Percentiles rank a stretch among this genome's conserved stretches.
Evolutionary conservation across 83 land plant genomes (phyloP).

Genomic region (Thuja plicata): DNA sequence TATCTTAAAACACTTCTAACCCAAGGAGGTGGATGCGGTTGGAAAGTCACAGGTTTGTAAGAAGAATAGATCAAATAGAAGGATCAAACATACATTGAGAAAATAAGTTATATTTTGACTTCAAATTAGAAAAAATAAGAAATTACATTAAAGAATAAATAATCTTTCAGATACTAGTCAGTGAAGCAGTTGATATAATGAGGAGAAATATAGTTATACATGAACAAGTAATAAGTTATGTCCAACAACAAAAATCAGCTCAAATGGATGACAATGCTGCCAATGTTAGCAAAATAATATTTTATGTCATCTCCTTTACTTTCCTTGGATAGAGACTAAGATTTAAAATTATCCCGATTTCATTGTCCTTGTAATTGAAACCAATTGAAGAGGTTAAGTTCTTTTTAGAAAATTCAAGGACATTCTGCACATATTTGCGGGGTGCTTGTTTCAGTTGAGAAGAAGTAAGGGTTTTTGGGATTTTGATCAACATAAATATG

Average conservation of each 20-base stretch:
- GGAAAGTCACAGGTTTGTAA: too few species aligned
- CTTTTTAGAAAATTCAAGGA: background rate
- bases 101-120: too few species aligned
- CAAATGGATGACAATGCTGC: constrained; percentile 32
- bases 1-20: too few species aligned
- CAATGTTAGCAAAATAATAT: background rate
- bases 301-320: background rate
- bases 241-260: constrained; percentile 45
- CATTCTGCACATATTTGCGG: background rate
- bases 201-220: constrained; percentile 89
- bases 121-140: too few species aligned
- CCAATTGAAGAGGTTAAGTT: background rate
- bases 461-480: background rate
- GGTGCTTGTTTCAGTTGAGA: background rate
- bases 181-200: constrained; percentile 89
- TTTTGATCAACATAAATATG: background rate
- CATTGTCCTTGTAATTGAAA: background rate
- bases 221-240: constrained; percentile 65
- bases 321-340: constrained; percentile 11
- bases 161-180: constrained; percentile 43
- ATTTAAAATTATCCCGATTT: constrained; percentile 13
- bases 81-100: too few species aligned
- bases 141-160: too few species aligned
- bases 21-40: too few species aligned
- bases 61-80: too few species aligned